phyloP scores from a whole-genome alignment of 495 filamentous ascomycete genomes.

The Acidomyces sp. region DNA sequence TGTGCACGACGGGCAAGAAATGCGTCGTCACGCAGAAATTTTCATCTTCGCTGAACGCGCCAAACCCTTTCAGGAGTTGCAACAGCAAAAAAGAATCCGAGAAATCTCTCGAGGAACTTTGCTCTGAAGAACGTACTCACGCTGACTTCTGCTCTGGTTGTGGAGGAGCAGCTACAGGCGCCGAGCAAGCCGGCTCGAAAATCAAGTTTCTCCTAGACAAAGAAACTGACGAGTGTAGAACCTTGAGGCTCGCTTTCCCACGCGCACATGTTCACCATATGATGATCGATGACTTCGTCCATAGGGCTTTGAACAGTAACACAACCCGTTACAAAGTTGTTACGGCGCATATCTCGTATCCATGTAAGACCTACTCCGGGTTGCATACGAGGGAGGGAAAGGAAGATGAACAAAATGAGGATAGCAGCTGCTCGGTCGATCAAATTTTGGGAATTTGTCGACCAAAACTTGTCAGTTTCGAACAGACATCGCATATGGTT shows the following conservation, averaged over 20 bases:
- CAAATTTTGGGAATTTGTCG: constrained; percentile 44
- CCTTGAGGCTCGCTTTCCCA: neutral
- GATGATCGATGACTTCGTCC: neutral
- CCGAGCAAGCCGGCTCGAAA: neutral
- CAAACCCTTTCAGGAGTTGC: too few species aligned
- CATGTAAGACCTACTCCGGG: constrained; percentile 3
- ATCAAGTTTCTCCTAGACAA: neutral
- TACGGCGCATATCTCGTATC: constrained; percentile 1
- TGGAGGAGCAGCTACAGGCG: neutral
- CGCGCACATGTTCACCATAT: neutral
- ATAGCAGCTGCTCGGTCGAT: constrained; percentile 47
- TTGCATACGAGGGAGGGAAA: constrained; percentile 48
- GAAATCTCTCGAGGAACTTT: neutral
- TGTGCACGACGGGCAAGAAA: neutral
- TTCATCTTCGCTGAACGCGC: too few species aligned
- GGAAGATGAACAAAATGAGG: constrained; percentile 35
- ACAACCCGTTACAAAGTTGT: neutral
- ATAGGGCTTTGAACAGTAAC: neutral
- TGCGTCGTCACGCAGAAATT: neutral
- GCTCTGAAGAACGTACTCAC: neutral
- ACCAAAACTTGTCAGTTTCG: constrained; percentile 66
- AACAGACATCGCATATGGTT: constrained; percentile 59
- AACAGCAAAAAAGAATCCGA: too few species aligned
- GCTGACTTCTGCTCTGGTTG: neutral
- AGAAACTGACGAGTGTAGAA: neutral